Base-by-base conservation (phyloP, 371 early-diverging fungal genomes). In the Mortierella sp. region DNA sequence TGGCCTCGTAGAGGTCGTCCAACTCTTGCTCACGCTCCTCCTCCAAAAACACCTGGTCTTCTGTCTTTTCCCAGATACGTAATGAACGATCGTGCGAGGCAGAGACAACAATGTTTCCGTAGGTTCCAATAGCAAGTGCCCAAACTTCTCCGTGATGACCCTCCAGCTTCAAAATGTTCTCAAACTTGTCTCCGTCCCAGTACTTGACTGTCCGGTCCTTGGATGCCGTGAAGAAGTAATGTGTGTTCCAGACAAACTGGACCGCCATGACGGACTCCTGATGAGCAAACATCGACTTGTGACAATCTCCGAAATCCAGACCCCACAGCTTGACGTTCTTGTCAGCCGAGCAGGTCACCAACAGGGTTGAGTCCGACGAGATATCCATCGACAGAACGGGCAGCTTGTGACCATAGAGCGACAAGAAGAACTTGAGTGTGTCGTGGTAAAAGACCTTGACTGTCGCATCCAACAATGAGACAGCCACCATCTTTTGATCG, bases 321-420 rank as follows among this genome's bases (percentile, higher is more conserved):
- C 99, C 99, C 99, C 99, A 99, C 38, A 99, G 89, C 88, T 98
- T 99, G 74, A 99, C 93, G 74, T 97, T 97, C 91, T 99, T 99
- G 91, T 99, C 99, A 0, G 98, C 96, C 5, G 97, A 96, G 28
- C 94, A 96, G 1, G 98, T 97, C 42, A 96, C 95, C 83, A 99
- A 92, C 80, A 99, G 87, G 44, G 92, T 92, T 80, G 92, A 95
- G 86, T 99, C 99, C 0, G 96, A 96, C 2, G 99, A 98, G 77
- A 99, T 98, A 82, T 98, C 99, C 96, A 99, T 96, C 24, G 96
- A 95, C 63, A 97, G 88, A 8, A 98, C 99, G 0, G 99, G 99
- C 54, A 98, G 92, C 88, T 97, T 98, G 90, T 99, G 99, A 16
- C 99, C 99, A 88, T 99, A 99, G 28, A 99, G 90, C 5, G 97